Conservation (phyloP, 805 yeast species). For the Ascoidea asiatica region DNA sequence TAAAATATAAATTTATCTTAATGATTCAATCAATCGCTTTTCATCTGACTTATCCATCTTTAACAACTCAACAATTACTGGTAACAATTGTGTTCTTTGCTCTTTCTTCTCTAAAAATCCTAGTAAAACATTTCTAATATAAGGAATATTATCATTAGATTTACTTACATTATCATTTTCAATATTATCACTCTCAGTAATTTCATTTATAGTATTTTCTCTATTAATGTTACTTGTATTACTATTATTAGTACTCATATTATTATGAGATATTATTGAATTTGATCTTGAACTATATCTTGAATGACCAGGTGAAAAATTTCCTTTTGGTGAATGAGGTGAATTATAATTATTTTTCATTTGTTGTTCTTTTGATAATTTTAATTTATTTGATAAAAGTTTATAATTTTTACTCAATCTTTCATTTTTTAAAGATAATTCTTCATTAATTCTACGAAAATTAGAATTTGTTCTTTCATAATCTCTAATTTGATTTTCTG, state of each 20-base stretch:
- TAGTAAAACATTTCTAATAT: slow-evolving; percentile 76
- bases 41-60: slow-evolving; percentile 62
- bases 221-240: background rate
- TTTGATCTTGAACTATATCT: slow-evolving; percentile 22
- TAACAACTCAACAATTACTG: slow-evolving; percentile 70
- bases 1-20: too few relatives aligned
- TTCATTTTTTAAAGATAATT: slow-evolving; percentile 51
- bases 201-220: background rate
- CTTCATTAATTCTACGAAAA: slow-evolving; percentile 53
- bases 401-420: slow-evolving; percentile 61
- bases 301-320: slow-evolving; percentile 11
- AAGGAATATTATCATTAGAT: slow-evolving; percentile 44
- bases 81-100: slow-evolving; percentile 74
- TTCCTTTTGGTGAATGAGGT: slow-evolving; percentile 1
- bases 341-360: slow-evolving; percentile 4
- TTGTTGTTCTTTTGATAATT: slow-evolving; percentile 25
- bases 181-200: background rate
- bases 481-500: slow-evolving; percentile 40
- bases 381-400: slow-evolving; percentile 43
- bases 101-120: slow-evolving; percentile 89
- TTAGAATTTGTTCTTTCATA: slow-evolving; percentile 37
- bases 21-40: slow-evolving; percentile 47
- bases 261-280: slow-evolving; percentile 18
- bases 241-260: background rate
- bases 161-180: slow-evolving; percentile 5